Percentiles rank a stretch among this genome's conserved stretches.
These are phyloP conservation scores for Phaseolus lunatus DNA, from an alignment of 306 rosid genomes.

Conservation along the genomic window DNA sequence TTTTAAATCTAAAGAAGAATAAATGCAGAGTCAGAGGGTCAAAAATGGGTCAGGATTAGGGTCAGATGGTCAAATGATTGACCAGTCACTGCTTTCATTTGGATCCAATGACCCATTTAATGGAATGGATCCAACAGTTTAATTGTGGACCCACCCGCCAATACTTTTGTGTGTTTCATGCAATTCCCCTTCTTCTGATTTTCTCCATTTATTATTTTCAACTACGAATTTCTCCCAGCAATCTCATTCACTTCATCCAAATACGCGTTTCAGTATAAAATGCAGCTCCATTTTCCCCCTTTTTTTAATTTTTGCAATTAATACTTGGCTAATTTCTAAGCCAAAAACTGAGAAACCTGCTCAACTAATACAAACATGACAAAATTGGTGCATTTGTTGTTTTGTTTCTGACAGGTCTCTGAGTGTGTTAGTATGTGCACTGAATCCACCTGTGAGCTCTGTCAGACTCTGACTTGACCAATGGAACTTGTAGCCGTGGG, in stretches of 20 bases:
- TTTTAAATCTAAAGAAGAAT: constrained; percentile 40
- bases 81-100: constrained; percentile 42
- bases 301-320: background rate
- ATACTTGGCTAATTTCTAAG: background rate
- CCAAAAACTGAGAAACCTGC: background rate
- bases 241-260: background rate
- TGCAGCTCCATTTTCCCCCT: no score
- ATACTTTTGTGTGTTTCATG: background rate
- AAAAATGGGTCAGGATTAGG: constrained; percentile 48
- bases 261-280: background rate
- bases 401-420: constrained; percentile 45
- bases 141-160: constrained; percentile 48
- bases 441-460: constrained; percentile 3
- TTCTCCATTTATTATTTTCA: constrained; percentile 33
- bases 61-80: constrained; percentile 57
- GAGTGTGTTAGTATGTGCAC: constrained; percentile 30
- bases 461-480: constrained; percentile 39
- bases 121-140: constrained; percentile 45
- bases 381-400: constrained; percentile 16
- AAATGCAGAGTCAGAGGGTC: constrained; percentile 58
- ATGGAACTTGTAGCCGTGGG: background rate
- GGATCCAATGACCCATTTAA: constrained; percentile 46
- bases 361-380: background rate
- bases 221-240: background rate
- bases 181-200: background rate